phyloP scores from a whole-genome alignment of 306 rosid species.

The Glycyrrhiza uralensis region DNA sequence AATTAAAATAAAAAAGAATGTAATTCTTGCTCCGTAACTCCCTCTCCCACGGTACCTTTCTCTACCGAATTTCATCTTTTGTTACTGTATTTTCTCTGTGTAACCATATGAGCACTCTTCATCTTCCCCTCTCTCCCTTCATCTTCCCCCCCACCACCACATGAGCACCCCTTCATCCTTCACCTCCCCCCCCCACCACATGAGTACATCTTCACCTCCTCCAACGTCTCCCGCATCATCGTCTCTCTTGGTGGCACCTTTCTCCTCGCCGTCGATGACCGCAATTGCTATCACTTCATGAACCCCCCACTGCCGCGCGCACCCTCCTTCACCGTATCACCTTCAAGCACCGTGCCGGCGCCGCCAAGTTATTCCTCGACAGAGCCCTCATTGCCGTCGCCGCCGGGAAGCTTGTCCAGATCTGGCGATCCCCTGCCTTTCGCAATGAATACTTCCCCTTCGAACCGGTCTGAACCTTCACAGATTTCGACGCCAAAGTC shows the following conservation, averaged over 20 bases:
- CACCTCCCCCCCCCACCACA: too few relatives aligned
- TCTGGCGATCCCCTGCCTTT: constrained; percentile 88
- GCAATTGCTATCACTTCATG: constrained; percentile 68
- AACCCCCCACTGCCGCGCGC: constrained; percentile 90
- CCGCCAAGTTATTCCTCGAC: constrained; percentile 60
- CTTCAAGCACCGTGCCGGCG: constrained; percentile 62
- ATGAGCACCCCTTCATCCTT: too few relatives aligned
- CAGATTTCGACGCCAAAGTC: constrained; percentile 56
- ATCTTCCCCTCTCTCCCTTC: too few relatives aligned
- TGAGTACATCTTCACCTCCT: too few relatives aligned
- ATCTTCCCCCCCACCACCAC: too few relatives aligned
- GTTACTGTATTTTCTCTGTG: too few relatives aligned
- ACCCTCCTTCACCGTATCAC: constrained; percentile 77
- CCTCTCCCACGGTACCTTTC: too few relatives aligned
- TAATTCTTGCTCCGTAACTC: too few relatives aligned
- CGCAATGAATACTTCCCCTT: constrained; percentile 63
- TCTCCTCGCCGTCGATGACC: constrained; percentile 72
- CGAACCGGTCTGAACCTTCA: constrained; percentile 63
- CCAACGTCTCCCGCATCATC: constrained; percentile 67
- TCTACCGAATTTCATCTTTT: too few relatives aligned
- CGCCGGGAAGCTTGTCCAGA: constrained; percentile 70
- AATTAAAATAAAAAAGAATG: too few relatives aligned
- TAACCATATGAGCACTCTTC: too few relatives aligned
- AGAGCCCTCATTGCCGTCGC: constrained; percentile 67
- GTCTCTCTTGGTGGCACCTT: constrained; percentile 78